Evolutionary conservation across 2,329 filamentous ascomycete genomes (phyloP).

Genomic region (Teratosphaeria nubilosa): DNA sequence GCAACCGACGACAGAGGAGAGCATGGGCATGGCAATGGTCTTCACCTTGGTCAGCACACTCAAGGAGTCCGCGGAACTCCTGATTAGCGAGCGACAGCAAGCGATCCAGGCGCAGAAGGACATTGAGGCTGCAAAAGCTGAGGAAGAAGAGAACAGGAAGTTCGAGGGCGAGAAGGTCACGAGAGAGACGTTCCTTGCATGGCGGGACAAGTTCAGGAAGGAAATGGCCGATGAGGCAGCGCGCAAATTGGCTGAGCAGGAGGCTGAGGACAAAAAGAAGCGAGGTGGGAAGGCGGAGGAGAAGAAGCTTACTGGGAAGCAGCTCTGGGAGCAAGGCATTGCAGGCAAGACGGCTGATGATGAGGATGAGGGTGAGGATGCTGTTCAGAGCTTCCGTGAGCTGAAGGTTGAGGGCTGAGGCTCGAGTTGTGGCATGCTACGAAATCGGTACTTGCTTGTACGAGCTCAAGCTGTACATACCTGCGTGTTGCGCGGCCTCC

Average conservation of each 20-base stretch:
- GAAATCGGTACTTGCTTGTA: too few relatives aligned
- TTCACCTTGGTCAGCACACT: conserved; percentile 81
- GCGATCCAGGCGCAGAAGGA: conserved; percentile 47
- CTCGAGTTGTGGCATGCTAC: not conserved
- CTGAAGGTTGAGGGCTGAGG: conserved; percentile 49
- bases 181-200: conserved; percentile 72
- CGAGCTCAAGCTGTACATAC: too few relatives aligned
- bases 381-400: conserved; percentile 55
- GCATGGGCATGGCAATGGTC: conserved; percentile 93
- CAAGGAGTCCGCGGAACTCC: conserved; percentile 81
- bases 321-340: conserved; percentile 40
- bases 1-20: conserved; percentile 73
- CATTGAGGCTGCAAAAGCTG: conserved; percentile 49
- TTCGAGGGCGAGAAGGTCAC: conserved; percentile 88
- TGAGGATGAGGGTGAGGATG: conserved; percentile 52
- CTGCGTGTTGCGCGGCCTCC: too few relatives aligned
- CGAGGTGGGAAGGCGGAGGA: conserved; percentile 55
- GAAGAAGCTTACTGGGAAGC: conserved; percentile 60
- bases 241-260: conserved; percentile 49
- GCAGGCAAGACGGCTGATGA: conserved; percentile 56
- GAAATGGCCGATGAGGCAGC: conserved; percentile 70
- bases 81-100: conserved; percentile 64
- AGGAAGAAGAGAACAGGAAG: conserved; percentile 91
- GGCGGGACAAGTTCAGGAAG: conserved; percentile 65
- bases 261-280: conserved; percentile 56